A percentile compares a stretch with the other conserved stretches of the same genome.
Conservation (phyloP, 352 stramenopile genomes). For the Phytophthora brassicae region DNA sequence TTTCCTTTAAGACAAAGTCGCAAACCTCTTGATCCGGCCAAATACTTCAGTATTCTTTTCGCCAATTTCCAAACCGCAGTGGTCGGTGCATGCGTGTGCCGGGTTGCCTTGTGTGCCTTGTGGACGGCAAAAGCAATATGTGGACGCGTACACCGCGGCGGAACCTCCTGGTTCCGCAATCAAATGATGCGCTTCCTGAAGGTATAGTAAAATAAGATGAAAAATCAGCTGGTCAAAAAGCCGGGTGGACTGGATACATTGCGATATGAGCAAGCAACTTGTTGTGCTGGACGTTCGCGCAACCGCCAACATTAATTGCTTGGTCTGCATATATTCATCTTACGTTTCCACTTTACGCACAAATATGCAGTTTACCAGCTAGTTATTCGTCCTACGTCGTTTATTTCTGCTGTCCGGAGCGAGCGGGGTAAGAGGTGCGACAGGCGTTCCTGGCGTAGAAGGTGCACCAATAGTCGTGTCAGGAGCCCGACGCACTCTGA, state of each 20-base stretch:
- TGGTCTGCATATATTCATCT: not conserved
- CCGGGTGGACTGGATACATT: not conserved
- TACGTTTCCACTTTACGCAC: not conserved
- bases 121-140: too few relatives aligned
- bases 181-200: not conserved
- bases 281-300: not conserved
- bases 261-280: not conserved
- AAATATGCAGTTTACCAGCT: not conserved
- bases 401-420: not conserved
- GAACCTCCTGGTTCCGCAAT: too few relatives aligned
- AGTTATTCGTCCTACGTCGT: not conserved
- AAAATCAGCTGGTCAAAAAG: not conserved
- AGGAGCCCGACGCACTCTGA: not conserved
- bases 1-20: too few relatives aligned
- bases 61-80: too few relatives aligned
- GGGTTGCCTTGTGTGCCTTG: too few relatives aligned
- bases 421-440: not conserved
- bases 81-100: too few relatives aligned
- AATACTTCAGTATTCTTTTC: too few relatives aligned
- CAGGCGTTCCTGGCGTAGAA: not conserved
- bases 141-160: too few relatives aligned
- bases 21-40: too few relatives aligned
- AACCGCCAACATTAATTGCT: not conserved
- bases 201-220: not conserved
- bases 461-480: not conserved